These are phyloP conservation scores for Didymosphaeria variabile DNA, from an alignment of 2,329 filamentous ascomycete species.

Conservation along the genomic window DNA sequence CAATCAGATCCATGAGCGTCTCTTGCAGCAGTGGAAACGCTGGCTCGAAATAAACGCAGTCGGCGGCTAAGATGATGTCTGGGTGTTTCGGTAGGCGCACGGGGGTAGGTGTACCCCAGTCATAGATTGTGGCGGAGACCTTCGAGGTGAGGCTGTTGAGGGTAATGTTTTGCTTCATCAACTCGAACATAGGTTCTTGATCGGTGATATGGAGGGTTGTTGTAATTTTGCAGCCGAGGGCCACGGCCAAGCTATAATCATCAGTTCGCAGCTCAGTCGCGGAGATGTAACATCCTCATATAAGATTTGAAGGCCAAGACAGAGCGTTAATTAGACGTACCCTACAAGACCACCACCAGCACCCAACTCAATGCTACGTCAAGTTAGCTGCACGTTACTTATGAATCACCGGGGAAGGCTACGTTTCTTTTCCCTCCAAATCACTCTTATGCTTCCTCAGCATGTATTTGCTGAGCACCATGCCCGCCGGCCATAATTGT, in stretches of 20 bases:
- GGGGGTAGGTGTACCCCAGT: conserved; percentile 70
- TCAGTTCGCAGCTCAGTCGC: conserved; percentile 2
- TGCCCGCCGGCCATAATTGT: conserved; percentile 92
- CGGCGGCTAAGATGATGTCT: conserved; percentile 88
- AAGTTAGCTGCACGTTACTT: conserved; percentile 24
- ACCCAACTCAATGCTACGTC: conserved; percentile 81
- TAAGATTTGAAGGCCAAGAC: background rate
- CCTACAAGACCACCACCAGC: conserved; percentile 89
- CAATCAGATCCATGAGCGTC: conserved; percentile 78
- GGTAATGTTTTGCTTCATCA: conserved; percentile 89
- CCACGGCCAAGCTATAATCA: conserved; percentile 62
- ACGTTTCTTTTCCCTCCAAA: conserved; percentile 77
- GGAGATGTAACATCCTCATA: background rate
- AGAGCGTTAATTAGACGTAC: conserved; percentile 38
- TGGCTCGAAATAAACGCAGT: conserved; percentile 97
- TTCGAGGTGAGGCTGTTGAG: conserved; percentile 74
- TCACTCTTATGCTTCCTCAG: conserved; percentile 74
- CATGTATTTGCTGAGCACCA: conserved; percentile 87
- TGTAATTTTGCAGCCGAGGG: conserved; percentile 62
- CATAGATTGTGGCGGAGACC: conserved; percentile 75
- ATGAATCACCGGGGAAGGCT: conserved; percentile 40
- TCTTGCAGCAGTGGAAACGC: conserved; percentile 87
- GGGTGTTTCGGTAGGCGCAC: conserved; percentile 64
- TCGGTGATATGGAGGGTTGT: conserved; percentile 82
- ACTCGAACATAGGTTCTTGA: conserved; percentile 80